Percentiles rank a stretch among this genome's conserved stretches.
phyloP scores from a whole-genome alignment of 441 rosid species.

The Hypseocharis bilobata region DNA sequence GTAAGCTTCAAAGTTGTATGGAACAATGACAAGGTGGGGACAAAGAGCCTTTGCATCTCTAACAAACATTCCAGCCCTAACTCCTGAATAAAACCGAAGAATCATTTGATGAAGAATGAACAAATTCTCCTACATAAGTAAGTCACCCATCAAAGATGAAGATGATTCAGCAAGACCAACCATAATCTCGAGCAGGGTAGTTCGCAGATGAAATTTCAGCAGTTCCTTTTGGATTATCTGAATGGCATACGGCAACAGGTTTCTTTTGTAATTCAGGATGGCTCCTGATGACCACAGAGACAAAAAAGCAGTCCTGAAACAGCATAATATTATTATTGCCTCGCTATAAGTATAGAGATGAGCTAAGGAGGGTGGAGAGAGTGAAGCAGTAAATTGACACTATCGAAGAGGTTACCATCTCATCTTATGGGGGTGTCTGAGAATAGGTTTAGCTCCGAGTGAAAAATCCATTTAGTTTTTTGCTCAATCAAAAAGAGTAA shows the following conservation, averaged over 20 bases:
- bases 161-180: slow-evolving; percentile 36
- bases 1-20: slow-evolving; percentile 84
- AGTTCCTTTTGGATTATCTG: slow-evolving; percentile 84
- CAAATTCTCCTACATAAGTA: slow-evolving; percentile 6
- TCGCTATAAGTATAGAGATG: slow-evolving; percentile 14
- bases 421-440: background rate
- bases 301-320: slow-evolving; percentile 88
- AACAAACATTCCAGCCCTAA: slow-evolving; percentile 89
- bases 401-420: background rate
- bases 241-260: slow-evolving; percentile 88
- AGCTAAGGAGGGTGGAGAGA: too few species aligned
- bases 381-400: too few species aligned
- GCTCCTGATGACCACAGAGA: slow-evolving; percentile 71
- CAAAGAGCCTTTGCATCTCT: slow-evolving; percentile 81
- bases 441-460: background rate
- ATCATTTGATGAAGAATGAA: slow-evolving; percentile 12
- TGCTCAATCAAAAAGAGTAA: too few species aligned
- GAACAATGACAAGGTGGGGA: slow-evolving; percentile 68
- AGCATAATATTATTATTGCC: slow-evolving; percentile 23
- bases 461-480: too few species aligned
- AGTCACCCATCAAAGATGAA: slow-evolving; percentile 9
- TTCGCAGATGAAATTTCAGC: slow-evolving; percentile 96
- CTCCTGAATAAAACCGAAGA: slow-evolving; percentile 35
- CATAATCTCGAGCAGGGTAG: slow-evolving; percentile 81
- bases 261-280: slow-evolving; percentile 56